Conservation (phyloP, 1,139 yeast genomes). For the Geotrichum cucujoidarum region DNA sequence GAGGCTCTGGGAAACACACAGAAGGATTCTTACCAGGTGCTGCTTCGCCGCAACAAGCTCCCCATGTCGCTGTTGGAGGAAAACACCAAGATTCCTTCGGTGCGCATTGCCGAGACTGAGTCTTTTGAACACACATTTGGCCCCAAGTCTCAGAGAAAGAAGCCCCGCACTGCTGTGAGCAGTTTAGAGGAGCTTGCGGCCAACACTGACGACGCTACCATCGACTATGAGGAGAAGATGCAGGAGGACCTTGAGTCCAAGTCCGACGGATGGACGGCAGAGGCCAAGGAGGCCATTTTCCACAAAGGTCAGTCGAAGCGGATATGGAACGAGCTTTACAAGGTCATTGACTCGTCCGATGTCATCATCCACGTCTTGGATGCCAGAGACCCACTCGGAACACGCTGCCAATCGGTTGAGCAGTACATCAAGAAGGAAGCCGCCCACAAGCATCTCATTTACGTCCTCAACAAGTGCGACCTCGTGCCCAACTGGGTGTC, state of each 20-base stretch:
- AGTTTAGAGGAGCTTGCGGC: constrained; percentile 78
- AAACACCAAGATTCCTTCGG: constrained; percentile 63
- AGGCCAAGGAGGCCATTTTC: constrained; percentile 93
- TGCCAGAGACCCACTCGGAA: constrained; percentile 96
- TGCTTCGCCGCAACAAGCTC: constrained; percentile 80
- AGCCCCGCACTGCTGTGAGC: constrained; percentile 74
- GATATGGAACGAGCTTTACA: constrained; percentile 96
- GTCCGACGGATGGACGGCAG: constrained; percentile 69
- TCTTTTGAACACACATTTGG: constrained; percentile 80
- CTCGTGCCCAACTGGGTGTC: constrained; percentile 99
- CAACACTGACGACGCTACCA: constrained; percentile 54
- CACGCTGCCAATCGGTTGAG: constrained; percentile 90
- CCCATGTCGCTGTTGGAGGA: constrained; percentile 96
- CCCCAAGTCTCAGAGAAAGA: constrained; percentile 90
- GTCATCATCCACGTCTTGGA: constrained; percentile 94
- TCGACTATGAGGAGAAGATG: constrained; percentile 62
- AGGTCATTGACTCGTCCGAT: constrained; percentile 95
- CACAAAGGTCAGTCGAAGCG: constrained; percentile 96
- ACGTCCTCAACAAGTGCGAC: constrained; percentile 94
- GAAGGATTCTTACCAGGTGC: constrained; percentile 81
- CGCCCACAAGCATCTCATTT: constrained; percentile 93
- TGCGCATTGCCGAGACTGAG: constrained; percentile 83
- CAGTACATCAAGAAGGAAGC: constrained; percentile 90
- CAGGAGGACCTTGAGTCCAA: constrained; percentile 54
- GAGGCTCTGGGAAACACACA: constrained; percentile 88